Evolutionary conservation across 2,329 filamentous ascomycete species (phyloP).

Genomic region (Neofusicoccum parvum): DNA sequence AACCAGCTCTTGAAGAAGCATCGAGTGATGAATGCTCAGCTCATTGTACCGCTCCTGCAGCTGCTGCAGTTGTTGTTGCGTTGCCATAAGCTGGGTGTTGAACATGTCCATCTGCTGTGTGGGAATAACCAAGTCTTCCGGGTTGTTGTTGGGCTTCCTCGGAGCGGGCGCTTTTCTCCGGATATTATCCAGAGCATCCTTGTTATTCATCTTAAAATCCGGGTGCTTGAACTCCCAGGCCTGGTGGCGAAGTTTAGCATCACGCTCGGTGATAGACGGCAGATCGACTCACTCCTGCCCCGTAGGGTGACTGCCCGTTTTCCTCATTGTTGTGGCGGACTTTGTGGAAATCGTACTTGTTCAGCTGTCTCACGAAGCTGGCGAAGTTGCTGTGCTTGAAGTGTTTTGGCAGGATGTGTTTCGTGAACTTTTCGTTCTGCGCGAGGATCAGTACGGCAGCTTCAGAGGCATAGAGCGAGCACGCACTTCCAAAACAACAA

Average conservation of each 20-base stretch:
- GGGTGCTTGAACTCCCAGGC: constrained; percentile 97
- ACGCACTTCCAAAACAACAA: constrained; percentile 90
- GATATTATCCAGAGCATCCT: constrained; percentile 95
- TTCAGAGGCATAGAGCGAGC: neutral
- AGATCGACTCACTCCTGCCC: constrained; percentile 64
- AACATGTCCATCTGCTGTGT: constrained; percentile 87
- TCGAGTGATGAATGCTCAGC: constrained; percentile 66
- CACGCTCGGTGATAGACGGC: neutral
- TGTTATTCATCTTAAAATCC: constrained; percentile 93
- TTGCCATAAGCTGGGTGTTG: constrained; percentile 84
- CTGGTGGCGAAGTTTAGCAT: constrained; percentile 45
- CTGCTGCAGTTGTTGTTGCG: constrained; percentile 87
- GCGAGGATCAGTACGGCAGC: constrained; percentile 8
- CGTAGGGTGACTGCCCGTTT: constrained; percentile 78
- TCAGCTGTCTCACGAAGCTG: constrained; percentile 91
- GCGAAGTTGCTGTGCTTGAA: constrained; percentile 99
- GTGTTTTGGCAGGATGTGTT: constrained; percentile 93
- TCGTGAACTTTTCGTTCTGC: constrained; percentile 97
- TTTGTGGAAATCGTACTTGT: constrained; percentile 99
- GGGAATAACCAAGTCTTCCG: constrained; percentile 74
- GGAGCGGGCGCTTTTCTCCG: constrained; percentile 91
- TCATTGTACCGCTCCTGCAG: constrained; percentile 84
- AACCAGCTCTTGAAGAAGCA: constrained; percentile 65
- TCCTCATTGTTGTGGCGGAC: constrained; percentile 90
- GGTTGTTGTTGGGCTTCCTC: constrained; percentile 63